Conservation (phyloP, 2,329 filamentous ascomycete genomes). For the Coleophoma crateriformis region DNA sequence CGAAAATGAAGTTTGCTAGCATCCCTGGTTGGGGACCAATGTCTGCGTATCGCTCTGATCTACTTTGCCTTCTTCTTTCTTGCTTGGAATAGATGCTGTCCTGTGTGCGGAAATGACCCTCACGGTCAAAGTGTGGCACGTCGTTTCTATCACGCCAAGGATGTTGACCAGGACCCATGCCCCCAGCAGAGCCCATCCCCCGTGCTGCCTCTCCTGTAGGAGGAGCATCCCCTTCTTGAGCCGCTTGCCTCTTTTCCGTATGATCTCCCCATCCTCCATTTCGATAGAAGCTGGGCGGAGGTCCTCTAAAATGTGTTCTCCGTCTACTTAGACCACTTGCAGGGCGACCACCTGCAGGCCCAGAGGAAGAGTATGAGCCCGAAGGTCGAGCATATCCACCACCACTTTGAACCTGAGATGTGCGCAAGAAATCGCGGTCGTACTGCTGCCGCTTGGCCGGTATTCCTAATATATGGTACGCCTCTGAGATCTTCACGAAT, state of each 20-base stretch:
- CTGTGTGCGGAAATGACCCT: slow-evolving; percentile 69
- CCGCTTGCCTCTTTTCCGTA: slow-evolving; percentile 49
- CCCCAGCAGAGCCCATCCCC: slow-evolving; percentile 29
- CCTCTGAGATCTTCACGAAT: slow-evolving; percentile 80
- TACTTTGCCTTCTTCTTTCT: slow-evolving; percentile 24
- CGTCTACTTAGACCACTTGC: slow-evolving; percentile 77
- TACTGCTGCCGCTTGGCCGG: slow-evolving; percentile 72
- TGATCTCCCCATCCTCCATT: slow-evolving; percentile 73
- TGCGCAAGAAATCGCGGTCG: slow-evolving; percentile 61
- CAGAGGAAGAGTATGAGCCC: slow-evolving; percentile 49
- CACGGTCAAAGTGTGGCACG: slow-evolving; percentile 74
- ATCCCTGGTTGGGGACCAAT: slow-evolving; percentile 12
- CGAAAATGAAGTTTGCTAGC: slow-evolving; percentile 36
- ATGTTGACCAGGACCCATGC: slow-evolving; percentile 56
- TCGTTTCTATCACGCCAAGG: slow-evolving; percentile 42
- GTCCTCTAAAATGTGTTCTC: slow-evolving; percentile 71
- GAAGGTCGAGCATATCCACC: slow-evolving; percentile 22
- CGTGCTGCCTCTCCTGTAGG: slow-evolving; percentile 7
- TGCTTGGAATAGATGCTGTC: slow-evolving; percentile 19
- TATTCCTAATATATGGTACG: slow-evolving; percentile 72
- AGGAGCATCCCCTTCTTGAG: slow-evolving; percentile 30
- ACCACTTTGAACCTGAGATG: slow-evolving; percentile 19
- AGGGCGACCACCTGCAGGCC: slow-evolving; percentile 68
- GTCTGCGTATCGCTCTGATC: slow-evolving; percentile 21
- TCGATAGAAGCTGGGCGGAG: slow-evolving; percentile 84